Conservation (phyloP, 2,329 filamentous ascomycete species). For the Clarireedia hainanense region DNA sequence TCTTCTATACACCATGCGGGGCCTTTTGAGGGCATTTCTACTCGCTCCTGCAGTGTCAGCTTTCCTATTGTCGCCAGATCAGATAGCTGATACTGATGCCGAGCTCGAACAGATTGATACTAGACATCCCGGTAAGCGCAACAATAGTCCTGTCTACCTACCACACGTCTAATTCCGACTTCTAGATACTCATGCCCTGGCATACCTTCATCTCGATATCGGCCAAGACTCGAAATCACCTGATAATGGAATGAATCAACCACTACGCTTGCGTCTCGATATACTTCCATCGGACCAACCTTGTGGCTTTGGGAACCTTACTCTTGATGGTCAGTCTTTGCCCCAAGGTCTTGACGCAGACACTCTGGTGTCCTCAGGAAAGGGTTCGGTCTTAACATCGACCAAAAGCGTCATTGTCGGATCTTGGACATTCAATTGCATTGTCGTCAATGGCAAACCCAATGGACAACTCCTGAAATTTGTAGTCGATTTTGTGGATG, state of each 20-base stretch:
- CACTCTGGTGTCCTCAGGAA: constrained; percentile 25
- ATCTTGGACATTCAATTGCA: constrained; percentile 41
- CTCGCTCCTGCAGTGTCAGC: constrained; percentile 24
- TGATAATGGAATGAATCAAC: constrained; percentile 13
- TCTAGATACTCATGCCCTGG: constrained; percentile 13
- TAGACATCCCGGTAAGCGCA: not conserved
- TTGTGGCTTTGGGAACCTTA: constrained; percentile 41
- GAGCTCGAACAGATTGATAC: not conserved
- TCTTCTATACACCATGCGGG: constrained; percentile 22
- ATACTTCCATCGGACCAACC: constrained; percentile 37
- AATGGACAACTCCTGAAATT: constrained; percentile 40
- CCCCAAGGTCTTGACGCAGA: constrained; percentile 27
- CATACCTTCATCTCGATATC: constrained; percentile 16
- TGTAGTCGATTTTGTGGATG: constrained; percentile 36
- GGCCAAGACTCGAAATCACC: constrained; percentile 15
- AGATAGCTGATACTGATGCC: not conserved
- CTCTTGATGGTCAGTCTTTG: constrained; percentile 38
- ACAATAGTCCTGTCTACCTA: no score
- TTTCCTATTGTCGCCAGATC: constrained; percentile 16
- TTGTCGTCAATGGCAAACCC: constrained; percentile 33
- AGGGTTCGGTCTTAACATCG: constrained; percentile 35
- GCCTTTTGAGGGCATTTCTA: constrained; percentile 26
- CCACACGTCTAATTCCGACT: not conserved
- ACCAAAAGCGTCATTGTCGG: constrained; percentile 34
- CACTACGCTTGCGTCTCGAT: constrained; percentile 34